A percentile compares a stretch with the other conserved stretches of the same genome.
Conservation (phyloP, 257 asterid species). For the Nicotiana noctiflora region DNA sequence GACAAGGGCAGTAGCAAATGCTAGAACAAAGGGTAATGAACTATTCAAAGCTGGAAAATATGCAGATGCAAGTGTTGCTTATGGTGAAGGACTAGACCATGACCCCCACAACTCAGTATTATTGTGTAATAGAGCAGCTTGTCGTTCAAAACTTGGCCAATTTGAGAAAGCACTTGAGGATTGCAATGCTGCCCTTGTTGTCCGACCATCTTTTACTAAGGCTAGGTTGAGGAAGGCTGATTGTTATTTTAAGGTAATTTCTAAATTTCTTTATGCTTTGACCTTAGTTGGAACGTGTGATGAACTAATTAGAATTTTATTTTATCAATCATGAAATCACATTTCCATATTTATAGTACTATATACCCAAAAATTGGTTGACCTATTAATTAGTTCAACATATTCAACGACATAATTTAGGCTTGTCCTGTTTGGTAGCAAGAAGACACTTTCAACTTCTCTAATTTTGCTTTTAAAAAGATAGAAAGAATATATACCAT, state of each 20-base stretch:
- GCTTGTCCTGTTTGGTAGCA: not conserved
- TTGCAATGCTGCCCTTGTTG: slow-evolving; percentile 48
- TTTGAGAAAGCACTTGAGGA: slow-evolving; percentile 63
- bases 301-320: not conserved
- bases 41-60: slow-evolving; percentile 43
- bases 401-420: not conserved
- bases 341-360: not conserved
- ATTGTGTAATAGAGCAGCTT: slow-evolving; percentile 74
- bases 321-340: not conserved
- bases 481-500: not conserved
- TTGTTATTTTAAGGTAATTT: slow-evolving; percentile 53
- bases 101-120: slow-evolving; percentile 55
- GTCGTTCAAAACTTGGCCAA: slow-evolving; percentile 51
- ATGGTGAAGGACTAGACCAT: slow-evolving; percentile 62
- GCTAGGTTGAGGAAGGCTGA: slow-evolving; percentile 73
- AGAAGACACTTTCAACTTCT: not conserved
- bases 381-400: not conserved
- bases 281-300: not conserved
- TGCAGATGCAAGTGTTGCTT: slow-evolving; percentile 54
- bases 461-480: not conserved
- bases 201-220: slow-evolving; percentile 51
- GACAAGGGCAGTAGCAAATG: slow-evolving; percentile 44
- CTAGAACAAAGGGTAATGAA: slow-evolving; percentile 63
- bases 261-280: not conserved
- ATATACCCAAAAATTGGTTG: not conserved